Evolutionary conservation across 192 early-diverging fungal species (phyloP).

Genomic region (Linnemannia hyalina): DNA sequence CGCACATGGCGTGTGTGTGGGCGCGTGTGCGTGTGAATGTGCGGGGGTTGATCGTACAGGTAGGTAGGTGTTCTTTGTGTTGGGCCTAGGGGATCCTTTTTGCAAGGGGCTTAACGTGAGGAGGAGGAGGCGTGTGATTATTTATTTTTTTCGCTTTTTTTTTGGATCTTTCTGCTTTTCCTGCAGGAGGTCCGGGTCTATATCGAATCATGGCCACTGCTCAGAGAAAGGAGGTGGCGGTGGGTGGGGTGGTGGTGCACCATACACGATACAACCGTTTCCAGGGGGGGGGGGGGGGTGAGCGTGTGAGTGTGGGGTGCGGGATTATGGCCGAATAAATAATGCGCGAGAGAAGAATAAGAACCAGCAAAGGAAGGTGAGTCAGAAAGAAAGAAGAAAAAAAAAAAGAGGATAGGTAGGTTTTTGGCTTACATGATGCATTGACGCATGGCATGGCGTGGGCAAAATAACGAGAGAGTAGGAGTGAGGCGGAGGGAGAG

Average conservation of each 20-base stretch:
- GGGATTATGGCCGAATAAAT: not conserved
- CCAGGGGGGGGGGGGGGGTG: too few species aligned
- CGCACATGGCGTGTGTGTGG: not conserved
- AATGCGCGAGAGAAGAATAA: not conserved
- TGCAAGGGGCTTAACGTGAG: not conserved
- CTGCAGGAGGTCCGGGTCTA: not conserved
- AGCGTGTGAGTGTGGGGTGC: not conserved
- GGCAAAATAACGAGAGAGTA: not conserved
- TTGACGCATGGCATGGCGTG: not conserved
- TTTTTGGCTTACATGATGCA: not conserved
- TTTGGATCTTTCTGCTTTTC: not conserved
- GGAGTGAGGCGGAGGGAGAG: too few species aligned
- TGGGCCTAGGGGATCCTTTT: not conserved
- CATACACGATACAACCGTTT: not conserved
- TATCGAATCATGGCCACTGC: not conserved
- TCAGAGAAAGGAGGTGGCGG: not conserved
- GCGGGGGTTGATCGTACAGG: too few species aligned
- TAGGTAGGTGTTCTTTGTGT: too few species aligned
- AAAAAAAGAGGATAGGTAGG: not conserved
- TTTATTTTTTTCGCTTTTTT: too few species aligned
- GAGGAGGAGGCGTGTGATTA: not conserved
- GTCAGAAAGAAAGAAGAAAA: not conserved
- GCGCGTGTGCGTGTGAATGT: too few species aligned
- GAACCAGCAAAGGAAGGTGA: not conserved
- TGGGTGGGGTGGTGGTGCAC: too few species aligned